Base-by-base conservation (phyloP, 768 basidiomycete species). In the Naganishia onofrii region DNA sequence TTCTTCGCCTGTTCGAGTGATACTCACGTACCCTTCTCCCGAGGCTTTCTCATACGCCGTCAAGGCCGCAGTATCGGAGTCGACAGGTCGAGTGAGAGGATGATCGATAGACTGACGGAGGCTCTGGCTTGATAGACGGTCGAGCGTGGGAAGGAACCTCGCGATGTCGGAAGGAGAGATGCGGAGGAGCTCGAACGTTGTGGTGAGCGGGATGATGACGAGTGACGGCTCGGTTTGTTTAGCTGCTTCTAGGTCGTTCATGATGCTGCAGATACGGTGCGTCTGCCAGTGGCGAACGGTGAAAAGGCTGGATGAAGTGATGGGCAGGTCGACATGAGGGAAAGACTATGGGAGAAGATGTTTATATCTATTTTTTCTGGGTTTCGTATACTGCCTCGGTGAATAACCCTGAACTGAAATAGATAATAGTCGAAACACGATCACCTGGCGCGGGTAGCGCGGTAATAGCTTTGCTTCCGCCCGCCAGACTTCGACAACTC, bases 1-100 rank as follows among this genome's bases (percentile, higher is more conserved):
- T 29, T 68, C 67, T 17, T 68, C 54, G 17, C 55, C 34, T 17
- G 67, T 68, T 53, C 54, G 55, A 31, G 67, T 68, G 23, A 68
- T 56, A 17, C 53, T 68, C 29, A 57, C 42, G 15, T 46, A 68
- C 31, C 67, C 48, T 26, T 48, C 26, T 19, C 67, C 67, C 3
- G 67, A 54, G 8, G 60, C 60, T 28, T 63, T 63, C 21, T 66
- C 65, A 51, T 32, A 54, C 23, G 55, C 38, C 3, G 42, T 68
- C 23, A 44, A n/a, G 5, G 67, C 55, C 5, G 21, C 38, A 38
- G 19, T 34, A 56, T 67, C 52, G 52, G 9, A 10, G 3, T 54
- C 32, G 8, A 32, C 6, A 3, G 53, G 51, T 13, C 13, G n/a
- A 42, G 31, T 26, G 15, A 51, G 8, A 3, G 51, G 51, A 31